Percentiles rank a stretch among this genome's conserved stretches.
Conservation (phyloP, 345 rosid genomes). For the Laguncularia racemosa region DNA sequence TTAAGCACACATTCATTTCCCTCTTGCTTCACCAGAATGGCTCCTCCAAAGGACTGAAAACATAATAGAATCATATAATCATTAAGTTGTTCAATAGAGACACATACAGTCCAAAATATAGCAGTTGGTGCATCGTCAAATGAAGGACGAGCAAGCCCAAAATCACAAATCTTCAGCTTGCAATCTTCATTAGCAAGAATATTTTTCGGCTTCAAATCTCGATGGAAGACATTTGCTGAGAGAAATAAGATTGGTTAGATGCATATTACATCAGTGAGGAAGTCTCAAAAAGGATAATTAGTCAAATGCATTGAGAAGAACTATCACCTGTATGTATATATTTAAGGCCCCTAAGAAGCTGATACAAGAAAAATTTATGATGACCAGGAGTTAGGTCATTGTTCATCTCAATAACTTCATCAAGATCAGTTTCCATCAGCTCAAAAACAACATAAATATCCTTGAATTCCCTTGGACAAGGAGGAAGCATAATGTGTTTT, state of each 20-base stretch:
- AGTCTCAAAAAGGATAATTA: not conserved
- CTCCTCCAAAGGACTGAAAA: no score
- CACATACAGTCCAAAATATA: slow-evolving; percentile 91
- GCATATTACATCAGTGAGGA: not conserved
- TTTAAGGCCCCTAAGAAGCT: slow-evolving; percentile 96
- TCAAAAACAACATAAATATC: slow-evolving; percentile 95
- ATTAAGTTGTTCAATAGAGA: not conserved
- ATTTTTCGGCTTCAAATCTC: slow-evolving; percentile 96
- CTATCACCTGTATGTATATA: slow-evolving; percentile 79
- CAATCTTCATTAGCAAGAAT: slow-evolving; percentile 98
- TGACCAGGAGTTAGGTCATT: slow-evolving; percentile 95
- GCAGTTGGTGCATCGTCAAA: slow-evolving; percentile 96
- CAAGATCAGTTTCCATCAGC: slow-evolving; percentile 98
- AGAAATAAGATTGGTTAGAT: slow-evolving; percentile 4
- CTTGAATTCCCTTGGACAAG: slow-evolving; percentile 81
- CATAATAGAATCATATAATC: not conserved
- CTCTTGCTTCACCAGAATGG: no score
- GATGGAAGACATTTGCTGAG: slow-evolving; percentile 92
- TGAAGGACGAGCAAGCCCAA: slow-evolving; percentile 96
- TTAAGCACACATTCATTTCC: no score
- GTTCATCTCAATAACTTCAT: slow-evolving; percentile 89
- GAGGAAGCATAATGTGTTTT: slow-evolving; percentile 97
- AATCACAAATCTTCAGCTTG: slow-evolving; percentile 95
- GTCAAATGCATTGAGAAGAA: slow-evolving; percentile 1
- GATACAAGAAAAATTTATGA: slow-evolving; percentile 89